Evolutionary conservation across 108 stramenopile species (phyloP), one percentile per base, ranked within the genome.

Genomic region (Asterionellopsis glacialis): DNA sequence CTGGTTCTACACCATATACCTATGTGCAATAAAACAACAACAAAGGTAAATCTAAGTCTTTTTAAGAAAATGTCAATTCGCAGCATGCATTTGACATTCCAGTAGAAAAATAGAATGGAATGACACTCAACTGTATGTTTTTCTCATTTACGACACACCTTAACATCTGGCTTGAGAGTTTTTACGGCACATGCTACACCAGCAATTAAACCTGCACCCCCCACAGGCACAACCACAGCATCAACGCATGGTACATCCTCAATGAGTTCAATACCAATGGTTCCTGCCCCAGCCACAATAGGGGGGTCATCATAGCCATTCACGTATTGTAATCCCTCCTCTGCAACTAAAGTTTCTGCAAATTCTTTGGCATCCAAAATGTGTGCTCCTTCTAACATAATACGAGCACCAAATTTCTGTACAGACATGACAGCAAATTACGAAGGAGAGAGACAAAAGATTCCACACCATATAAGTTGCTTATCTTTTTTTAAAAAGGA

Each of bases 301-400:
- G 92, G 74, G n/a, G 90, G 90, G 72, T 98, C 95, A 76, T 98
- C 96, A 70, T 98, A 98, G 0, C 97, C 97, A 65, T 98, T 98
- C 13, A 98, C 65, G 67, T 98, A 98, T 15, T 68, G 69, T 41
- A 88, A 62, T 0, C 75, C 78, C 48, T 93, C 70, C 18, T 77
- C 65, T 27, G 65, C 66, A 14, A 77, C 74, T 9, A 91, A 57
- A 13, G 59, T 64, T 45, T 93, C 87, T 19, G 96, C 96, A 45
- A 70, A 73, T 26, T 72, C 79, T 72, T 96, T 96, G 26, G 93
- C 73, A 76, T 97, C 95, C 0, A 94, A 91, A 64, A 98, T 96
- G 69, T 97, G 95, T 9, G 74, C 67, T 26, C 98, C 98, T 58
- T 93, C 67, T 38, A 97, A 83, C 44, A 98, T 85, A 45, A 98